Percentiles rank a stretch among this genome's conserved stretches.
Conservation (phyloP, 768 basidiomycete species). For the Fomitopsis serialis region DNA sequence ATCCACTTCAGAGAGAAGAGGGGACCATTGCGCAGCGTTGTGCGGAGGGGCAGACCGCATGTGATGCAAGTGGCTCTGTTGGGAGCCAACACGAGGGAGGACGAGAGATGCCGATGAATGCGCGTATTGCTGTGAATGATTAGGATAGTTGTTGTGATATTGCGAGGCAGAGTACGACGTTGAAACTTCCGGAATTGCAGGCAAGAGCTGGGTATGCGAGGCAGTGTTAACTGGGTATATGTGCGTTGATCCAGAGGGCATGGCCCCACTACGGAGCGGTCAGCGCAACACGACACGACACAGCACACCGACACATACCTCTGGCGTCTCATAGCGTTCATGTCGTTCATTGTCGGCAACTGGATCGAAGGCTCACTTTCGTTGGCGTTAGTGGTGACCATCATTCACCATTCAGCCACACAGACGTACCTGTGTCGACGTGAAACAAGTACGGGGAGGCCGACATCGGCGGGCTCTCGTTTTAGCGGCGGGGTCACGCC, state of each 20-base stretch:
- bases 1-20: slow-evolving; percentile 40
- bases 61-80: slow-evolving; percentile 26
- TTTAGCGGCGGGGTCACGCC: slow-evolving; percentile 56
- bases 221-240: slow-evolving; percentile 42
- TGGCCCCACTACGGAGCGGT: slow-evolving; percentile 1
- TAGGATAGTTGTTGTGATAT: slow-evolving; percentile 44
- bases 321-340: slow-evolving; percentile 7
- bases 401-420: not conserved
- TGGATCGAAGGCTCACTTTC: slow-evolving; percentile 19
- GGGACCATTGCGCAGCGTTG: slow-evolving; percentile 47
- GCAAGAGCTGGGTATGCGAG: slow-evolving; percentile 36
- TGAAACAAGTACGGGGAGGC: slow-evolving; percentile 30
- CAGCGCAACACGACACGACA: not conserved
- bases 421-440: slow-evolving; percentile 36
- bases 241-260: slow-evolving; percentile 34
- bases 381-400: slow-evolving; percentile 4
- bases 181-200: slow-evolving; percentile 56
- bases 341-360: slow-evolving; percentile 14
- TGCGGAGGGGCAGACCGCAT: slow-evolving; percentile 49
- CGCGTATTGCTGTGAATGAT: slow-evolving; percentile 27
- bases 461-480: slow-evolving; percentile 36
- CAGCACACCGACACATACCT: slow-evolving; percentile 2
- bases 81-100: slow-evolving; percentile 35
- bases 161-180: slow-evolving; percentile 40
- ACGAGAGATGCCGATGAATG: slow-evolving; percentile 16